Evolutionary conservation across 176 grass and related monocot species (phyloP), one percentile per base, ranked within the genome.

Genomic region (Oryza officinalis): DNA sequence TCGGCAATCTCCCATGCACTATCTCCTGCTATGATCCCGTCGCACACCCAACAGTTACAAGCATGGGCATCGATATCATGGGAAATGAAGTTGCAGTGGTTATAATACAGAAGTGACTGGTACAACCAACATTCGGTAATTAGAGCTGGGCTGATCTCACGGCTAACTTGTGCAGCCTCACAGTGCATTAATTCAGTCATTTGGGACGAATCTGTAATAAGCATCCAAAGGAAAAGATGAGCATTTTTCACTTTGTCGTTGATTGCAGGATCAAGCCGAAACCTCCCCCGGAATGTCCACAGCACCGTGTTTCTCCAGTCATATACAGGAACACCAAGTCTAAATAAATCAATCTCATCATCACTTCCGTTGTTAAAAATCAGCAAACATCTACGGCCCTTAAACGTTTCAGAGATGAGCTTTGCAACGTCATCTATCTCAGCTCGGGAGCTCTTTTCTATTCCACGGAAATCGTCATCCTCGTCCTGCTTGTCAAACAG

Each of bases 271-370:
- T 72, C 4, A 5, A 27, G 13, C 44, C 20, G 81, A 66, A 75
- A 72, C 40, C 44, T 67, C 65, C 72, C 72, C 0, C 22, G 22
- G 41, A 67, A 84, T 0, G 72, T 76, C 81, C 81, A 84, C 22
- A 84, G 2, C 20, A 54, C 30, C 15, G 50, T 75, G 20, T 49
- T 2, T 35, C 2, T 8, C 3, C 27, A 26, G 13, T 71, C 69
- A 71, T 1, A 27, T 13, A 45, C 3, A 71, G 38, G 69, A 8
- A 71, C 10, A 44, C 69, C 69, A 44, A 12, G 26, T 6, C 1
- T 0, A 44, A 0, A 0, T 14, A 71, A 43, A 45, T 71, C 38
- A 25, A 44, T 25, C 69, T 71, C 69, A 7, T 13, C 4, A 0
- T 71, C 4, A 44, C n/a, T 71, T 23, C 69, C 37, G 2, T 71